Evolutionary conservation across 306 rosid genomes (phyloP).

Genomic region (Prunus mongolica): DNA sequence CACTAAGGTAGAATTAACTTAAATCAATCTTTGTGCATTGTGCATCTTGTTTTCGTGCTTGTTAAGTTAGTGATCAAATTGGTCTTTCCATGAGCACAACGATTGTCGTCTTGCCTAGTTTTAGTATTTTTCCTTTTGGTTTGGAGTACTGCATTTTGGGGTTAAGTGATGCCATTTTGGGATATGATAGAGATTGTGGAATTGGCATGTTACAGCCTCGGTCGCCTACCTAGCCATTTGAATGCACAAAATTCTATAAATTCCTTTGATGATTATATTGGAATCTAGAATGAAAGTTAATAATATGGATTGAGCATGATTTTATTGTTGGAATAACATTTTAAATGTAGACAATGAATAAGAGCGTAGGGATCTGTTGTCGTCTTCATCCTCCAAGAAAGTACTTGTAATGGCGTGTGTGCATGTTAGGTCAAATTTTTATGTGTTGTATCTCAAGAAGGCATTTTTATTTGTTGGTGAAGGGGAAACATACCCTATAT

Average conservation of each 20-base stretch:
- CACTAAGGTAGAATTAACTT: not conserved
- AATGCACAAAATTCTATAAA: not conserved
- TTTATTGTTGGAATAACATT: not conserved
- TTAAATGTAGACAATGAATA: not conserved
- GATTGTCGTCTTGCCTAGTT: not conserved
- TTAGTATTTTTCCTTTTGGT: not conserved
- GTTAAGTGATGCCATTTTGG: not conserved
- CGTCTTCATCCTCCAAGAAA: not conserved
- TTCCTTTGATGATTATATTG: not conserved
- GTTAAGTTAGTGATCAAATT: not conserved
- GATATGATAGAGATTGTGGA: not conserved
- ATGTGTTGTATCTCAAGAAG: not conserved
- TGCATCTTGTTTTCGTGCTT: not conserved
- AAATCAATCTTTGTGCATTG: not conserved
- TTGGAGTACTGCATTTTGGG: not conserved
- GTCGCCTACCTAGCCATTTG: not conserved
- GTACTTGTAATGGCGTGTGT: not conserved
- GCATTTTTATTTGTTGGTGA: not conserved
- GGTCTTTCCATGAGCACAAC: not conserved
- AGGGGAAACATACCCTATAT: not conserved
- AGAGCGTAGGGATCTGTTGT: not conserved
- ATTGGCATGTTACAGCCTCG: not conserved
- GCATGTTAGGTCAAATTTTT: not conserved
- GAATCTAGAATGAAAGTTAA: not conserved
- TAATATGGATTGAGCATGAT: not conserved